These are phyloP conservation scores for Hypericum androsaemum DNA, from an alignment of 345 rosid species.

Conservation along the genomic window DNA sequence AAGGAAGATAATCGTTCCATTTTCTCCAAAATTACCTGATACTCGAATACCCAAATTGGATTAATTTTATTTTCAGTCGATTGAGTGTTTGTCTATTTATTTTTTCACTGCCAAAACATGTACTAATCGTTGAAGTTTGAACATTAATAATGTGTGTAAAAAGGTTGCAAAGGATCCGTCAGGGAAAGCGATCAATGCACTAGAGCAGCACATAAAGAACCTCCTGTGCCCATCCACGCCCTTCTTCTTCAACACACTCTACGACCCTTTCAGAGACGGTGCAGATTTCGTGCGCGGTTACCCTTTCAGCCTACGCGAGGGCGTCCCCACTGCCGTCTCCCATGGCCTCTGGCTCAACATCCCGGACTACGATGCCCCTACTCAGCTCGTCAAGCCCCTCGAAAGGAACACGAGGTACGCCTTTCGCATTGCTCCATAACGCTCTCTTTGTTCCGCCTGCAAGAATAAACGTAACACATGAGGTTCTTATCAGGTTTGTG, in stretches of 20 bases:
- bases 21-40: no score
- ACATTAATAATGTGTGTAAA: not conserved
- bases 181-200: slow-evolving; percentile 72
- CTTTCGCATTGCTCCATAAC: not conserved
- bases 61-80: no score
- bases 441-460: not conserved
- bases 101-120: not conserved
- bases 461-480: not conserved
- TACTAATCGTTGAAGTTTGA: not conserved
- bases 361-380: slow-evolving; percentile 97
- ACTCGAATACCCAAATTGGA: no score
- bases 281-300: slow-evolving; percentile 96
- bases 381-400: slow-evolving; percentile 96
- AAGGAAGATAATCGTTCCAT: no score
- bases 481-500: slow-evolving; percentile 43
- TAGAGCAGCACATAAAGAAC: slow-evolving; percentile 94
- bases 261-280: slow-evolving; percentile 81
- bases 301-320: slow-evolving; percentile 93
- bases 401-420: slow-evolving; percentile 81
- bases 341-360: slow-evolving; percentile 99
- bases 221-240: slow-evolving; percentile 83
- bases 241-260: slow-evolving; percentile 86
- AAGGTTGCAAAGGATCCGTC: slow-evolving; percentile 90
- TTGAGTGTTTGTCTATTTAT: no score
- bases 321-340: slow-evolving; percentile 88